Evolutionary conservation across 2,329 filamentous ascomycete genomes (phyloP).

Genomic region (Cercospora sp.): DNA sequence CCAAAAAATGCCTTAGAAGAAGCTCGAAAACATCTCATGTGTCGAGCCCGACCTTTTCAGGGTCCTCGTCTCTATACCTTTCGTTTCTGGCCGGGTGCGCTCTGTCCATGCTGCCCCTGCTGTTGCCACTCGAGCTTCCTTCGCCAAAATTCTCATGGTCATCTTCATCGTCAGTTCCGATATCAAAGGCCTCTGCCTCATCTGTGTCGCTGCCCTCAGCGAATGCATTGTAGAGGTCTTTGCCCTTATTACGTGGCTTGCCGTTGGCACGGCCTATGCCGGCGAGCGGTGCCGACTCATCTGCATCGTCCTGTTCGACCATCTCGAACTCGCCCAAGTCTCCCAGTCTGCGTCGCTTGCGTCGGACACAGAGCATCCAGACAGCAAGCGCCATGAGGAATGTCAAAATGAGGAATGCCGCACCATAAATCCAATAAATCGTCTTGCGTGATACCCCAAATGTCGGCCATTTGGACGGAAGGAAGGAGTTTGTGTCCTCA

Average conservation of each 20-base stretch:
- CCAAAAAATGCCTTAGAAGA: background rate
- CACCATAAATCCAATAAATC: slow-evolving; percentile 90
- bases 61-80: slow-evolving; percentile 29
- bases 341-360: slow-evolving; percentile 61
- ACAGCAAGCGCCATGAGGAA: slow-evolving; percentile 76
- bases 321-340: slow-evolving; percentile 95
- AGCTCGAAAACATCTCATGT: background rate
- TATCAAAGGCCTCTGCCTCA: slow-evolving; percentile 46
- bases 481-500: slow-evolving; percentile 56
- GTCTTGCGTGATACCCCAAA: slow-evolving; percentile 86
- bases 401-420: slow-evolving; percentile 76
- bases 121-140: slow-evolving; percentile 21
- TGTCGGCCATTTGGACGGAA: slow-evolving; percentile 85
- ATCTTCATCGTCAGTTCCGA: slow-evolving; percentile 30
- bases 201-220: slow-evolving; percentile 81
- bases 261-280: slow-evolving; percentile 35
- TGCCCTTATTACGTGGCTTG: slow-evolving; percentile 64
- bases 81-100: slow-evolving; percentile 15
- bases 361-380: slow-evolving; percentile 78
- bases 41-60: slow-evolving; percentile 16
- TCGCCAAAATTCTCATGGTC: slow-evolving; percentile 27
- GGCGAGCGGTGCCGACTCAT: slow-evolving; percentile 51
- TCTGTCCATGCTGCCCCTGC: slow-evolving; percentile 7
- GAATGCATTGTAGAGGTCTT: slow-evolving; percentile 96
- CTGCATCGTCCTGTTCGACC: slow-evolving; percentile 74